A percentile compares a stretch with the other conserved stretches of the same genome.
These are phyloP conservation scores for Acephala macrosclerotiorum DNA, from an alignment of 2,329 filamentous ascomycete species.

Conservation along the genomic window DNA sequence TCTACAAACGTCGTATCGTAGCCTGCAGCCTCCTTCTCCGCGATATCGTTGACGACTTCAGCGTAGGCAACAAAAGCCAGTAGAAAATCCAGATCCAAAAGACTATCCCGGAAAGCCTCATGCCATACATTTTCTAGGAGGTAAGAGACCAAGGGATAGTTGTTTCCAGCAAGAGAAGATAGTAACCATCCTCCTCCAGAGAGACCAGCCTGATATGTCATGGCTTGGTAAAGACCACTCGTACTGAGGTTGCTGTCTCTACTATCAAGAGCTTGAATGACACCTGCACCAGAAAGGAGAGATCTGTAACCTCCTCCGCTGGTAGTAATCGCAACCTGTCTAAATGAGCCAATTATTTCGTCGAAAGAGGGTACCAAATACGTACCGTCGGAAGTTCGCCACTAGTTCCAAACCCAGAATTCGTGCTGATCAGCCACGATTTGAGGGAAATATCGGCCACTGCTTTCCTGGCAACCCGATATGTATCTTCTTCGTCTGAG, in stretches of 20 bases:
- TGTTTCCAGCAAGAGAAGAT: conserved; percentile 53
- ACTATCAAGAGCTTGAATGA: conserved; percentile 52
- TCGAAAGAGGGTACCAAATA: background rate
- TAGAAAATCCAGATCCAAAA: conserved; percentile 47
- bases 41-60: conserved; percentile 31
- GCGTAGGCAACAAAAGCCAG: conserved; percentile 40
- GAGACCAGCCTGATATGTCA: conserved; percentile 54
- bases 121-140: conserved; percentile 51
- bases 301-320: conserved; percentile 53
- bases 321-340: conserved; percentile 48
- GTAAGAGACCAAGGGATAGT: conserved; percentile 52
- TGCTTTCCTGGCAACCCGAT: conserved; percentile 47
- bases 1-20: conserved; percentile 39
- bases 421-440: conserved; percentile 49
- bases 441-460: conserved; percentile 48
- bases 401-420: conserved; percentile 44
- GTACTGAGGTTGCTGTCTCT: conserved; percentile 48
- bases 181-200: conserved; percentile 57
- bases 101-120: conserved; percentile 46
- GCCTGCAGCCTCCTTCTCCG: conserved; percentile 40
- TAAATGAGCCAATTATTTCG: background rate
- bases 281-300: conserved; percentile 46
- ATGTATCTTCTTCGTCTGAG: conserved; percentile 48
- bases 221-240: conserved; percentile 52
- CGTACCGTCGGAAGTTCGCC: conserved; percentile 46